Evolutionary conservation across 176 grass and related monocot genomes (phyloP).

Genomic region (Chrysopogon serrulatus): DNA sequence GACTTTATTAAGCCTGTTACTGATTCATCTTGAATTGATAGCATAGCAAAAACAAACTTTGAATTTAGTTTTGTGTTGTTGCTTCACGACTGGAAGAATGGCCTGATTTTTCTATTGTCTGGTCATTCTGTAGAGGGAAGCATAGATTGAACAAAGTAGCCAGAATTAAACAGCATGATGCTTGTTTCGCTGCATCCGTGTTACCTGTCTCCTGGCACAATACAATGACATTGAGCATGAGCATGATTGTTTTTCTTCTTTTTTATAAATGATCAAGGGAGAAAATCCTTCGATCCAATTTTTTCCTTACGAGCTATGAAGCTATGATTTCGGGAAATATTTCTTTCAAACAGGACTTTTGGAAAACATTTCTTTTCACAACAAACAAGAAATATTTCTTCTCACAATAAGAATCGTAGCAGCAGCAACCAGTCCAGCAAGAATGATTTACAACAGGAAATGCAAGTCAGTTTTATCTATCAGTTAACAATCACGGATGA

Average conservation of each 20-base stretch:
- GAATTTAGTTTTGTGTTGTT: neutral
- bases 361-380: too few relatives aligned
- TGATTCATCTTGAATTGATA: neutral
- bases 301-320: too few relatives aligned
- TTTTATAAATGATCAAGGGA: too few relatives aligned
- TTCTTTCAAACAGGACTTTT: too few relatives aligned
- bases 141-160: slow-evolving; percentile 29
- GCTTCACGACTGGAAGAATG: slow-evolving; percentile 45
- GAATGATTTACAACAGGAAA: too few relatives aligned
- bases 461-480: too few relatives aligned
- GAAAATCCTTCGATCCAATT: too few relatives aligned
- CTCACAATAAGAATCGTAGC: too few relatives aligned
- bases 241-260: neutral
- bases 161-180: slow-evolving; percentile 53
- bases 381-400: too few relatives aligned
- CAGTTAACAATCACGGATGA: too few relatives aligned
- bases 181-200: slow-evolving; percentile 5
- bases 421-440: too few relatives aligned
- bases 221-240: neutral
- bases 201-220: slow-evolving; percentile 53
- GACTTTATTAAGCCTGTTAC: neutral
- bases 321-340: too few relatives aligned
- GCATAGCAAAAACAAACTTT: neutral
- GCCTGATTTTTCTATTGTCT: neutral
- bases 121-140: slow-evolving; percentile 44